Percentiles rank a stretch among this genome's conserved stretches.
Conservation (phyloP, 2,329 filamentous ascomycete genomes). For the Aspergillus japonicus region DNA sequence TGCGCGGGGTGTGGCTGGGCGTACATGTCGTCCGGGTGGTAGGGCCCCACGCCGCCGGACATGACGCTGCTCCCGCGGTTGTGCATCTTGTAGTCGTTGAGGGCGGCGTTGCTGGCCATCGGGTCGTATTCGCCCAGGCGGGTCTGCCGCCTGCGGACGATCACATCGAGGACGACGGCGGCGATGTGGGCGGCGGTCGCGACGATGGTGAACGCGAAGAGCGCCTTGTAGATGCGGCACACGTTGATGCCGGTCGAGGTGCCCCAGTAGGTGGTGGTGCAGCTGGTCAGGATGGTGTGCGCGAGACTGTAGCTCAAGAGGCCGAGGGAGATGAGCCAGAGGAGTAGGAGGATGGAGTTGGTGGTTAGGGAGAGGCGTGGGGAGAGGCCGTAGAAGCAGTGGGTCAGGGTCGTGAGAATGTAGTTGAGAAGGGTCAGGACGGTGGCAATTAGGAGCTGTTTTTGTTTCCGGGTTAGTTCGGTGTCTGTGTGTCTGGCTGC, state of each 20-base stretch:
- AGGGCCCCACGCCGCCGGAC: slow-evolving; percentile 13
- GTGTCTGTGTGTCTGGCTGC: neutral
- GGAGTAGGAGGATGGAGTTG: slow-evolving; percentile 49
- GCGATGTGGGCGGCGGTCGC: slow-evolving; percentile 49
- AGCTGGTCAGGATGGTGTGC: slow-evolving; percentile 53
- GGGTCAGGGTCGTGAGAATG: slow-evolving; percentile 50
- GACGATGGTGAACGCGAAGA: slow-evolving; percentile 57
- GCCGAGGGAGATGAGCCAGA: slow-evolving; percentile 54
- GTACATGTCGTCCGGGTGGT: slow-evolving; percentile 10
- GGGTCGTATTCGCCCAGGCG: slow-evolving; percentile 50
- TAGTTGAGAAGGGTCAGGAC: slow-evolving; percentile 53
- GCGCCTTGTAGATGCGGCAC: slow-evolving; percentile 58
- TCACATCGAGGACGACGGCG: slow-evolving; percentile 52
- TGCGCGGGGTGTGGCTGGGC: slow-evolving; percentile 4
- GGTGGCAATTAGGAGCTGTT: slow-evolving; percentile 54
- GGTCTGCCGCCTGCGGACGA: slow-evolving; percentile 47
- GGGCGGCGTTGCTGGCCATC: slow-evolving; percentile 36
- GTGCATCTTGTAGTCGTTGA: slow-evolving; percentile 40
- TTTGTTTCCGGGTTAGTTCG: slow-evolving; percentile 5
- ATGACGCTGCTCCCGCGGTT: slow-evolving; percentile 23
- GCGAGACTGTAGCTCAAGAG: slow-evolving; percentile 56
- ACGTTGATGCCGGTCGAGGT: slow-evolving; percentile 55
- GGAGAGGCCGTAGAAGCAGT: slow-evolving; percentile 54
- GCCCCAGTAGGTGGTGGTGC: slow-evolving; percentile 53
- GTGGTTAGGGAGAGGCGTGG: slow-evolving; percentile 51